Evolutionary conservation across 257 asterid species (phyloP), one percentile per base, ranked within the genome.

Genomic region (Nicotiana undulata): DNA sequence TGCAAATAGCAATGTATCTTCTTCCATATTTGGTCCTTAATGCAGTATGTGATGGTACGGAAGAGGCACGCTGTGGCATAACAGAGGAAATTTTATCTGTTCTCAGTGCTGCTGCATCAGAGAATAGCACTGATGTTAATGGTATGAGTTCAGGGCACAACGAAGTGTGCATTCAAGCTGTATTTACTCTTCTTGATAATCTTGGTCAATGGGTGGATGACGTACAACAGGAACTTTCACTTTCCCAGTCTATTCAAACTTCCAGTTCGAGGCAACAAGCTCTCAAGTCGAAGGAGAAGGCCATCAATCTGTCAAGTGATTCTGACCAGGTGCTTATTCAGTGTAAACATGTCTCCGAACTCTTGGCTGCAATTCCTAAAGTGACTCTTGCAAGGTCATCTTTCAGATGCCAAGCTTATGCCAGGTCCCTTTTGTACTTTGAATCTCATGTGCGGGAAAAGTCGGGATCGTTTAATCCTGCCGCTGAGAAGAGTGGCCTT

Each of bases 191-290:
- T 81, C 98, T 95, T 76, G 99, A 95, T 88, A 95, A 95, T 89
- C 95, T 95, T 72, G 99, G 99, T 82, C 99, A 95, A 84, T 95
- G 99, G 99, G 97, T 93, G 76, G 98, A 95, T 86, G 97, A 93
- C 84, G 91, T 95, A 76, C 92, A 93, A 85, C 95, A 91, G 83
- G 97, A 95, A 85, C 96, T 92, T 79, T 90, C 97, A 82, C 90
- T 93, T 84, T 92, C 97, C 51, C 98, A 88, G 88, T 93, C 99
- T 88, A 85, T 87, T 80, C 95, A 85, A 79, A 85, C 84, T 8
- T 86, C 90, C 84, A 90, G 83, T 84, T 66, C 88, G 51, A 91
- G 81, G 91, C 91, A 89, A 79, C 93, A 85, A 82, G 87, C 86
- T 52, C 82, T 76, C 70, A 95, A 88, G 85, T 83, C 64, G 83